Percentiles rank a stretch among this genome's conserved stretches.
Conservation (phyloP, 2,329 filamentous ascomycete species). For the Sclerotinia subarctica region DNA sequence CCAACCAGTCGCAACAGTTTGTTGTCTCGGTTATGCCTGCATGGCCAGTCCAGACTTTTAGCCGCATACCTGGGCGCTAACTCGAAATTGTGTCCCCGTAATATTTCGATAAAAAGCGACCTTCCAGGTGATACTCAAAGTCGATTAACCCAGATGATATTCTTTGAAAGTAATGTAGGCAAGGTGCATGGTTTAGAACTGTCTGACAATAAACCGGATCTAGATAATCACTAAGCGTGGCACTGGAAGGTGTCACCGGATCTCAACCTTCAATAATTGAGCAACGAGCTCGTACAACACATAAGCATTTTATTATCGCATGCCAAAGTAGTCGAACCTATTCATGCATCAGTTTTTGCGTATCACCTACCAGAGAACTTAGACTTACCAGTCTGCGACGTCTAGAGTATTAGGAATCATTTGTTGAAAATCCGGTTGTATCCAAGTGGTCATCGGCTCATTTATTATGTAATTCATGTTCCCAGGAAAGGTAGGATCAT, state of each 20-base stretch:
- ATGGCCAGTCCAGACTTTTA: neutral
- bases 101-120: neutral
- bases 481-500: neutral
- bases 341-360: neutral
- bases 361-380: neutral
- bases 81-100: too few species aligned
- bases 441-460: constrained; percentile 4
- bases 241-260: neutral
- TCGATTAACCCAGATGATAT: neutral
- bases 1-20: constrained; percentile 11
- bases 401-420: constrained; percentile 12
- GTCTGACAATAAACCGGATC: neutral
- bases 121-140: neutral
- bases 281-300: neutral
- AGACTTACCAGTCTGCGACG: constrained; percentile 11
- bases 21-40: neutral
- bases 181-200: neutral
- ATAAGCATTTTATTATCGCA: neutral
- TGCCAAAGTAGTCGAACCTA: constrained; percentile 13
- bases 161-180: neutral
- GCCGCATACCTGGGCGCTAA: neutral
- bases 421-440: constrained; percentile 4
- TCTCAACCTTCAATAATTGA: neutral
- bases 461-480: neutral
- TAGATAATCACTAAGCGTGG: too few species aligned